Evolutionary conservation across 139 green algal species (phyloP).

Genomic region (Chlorella vulgaris): DNA sequence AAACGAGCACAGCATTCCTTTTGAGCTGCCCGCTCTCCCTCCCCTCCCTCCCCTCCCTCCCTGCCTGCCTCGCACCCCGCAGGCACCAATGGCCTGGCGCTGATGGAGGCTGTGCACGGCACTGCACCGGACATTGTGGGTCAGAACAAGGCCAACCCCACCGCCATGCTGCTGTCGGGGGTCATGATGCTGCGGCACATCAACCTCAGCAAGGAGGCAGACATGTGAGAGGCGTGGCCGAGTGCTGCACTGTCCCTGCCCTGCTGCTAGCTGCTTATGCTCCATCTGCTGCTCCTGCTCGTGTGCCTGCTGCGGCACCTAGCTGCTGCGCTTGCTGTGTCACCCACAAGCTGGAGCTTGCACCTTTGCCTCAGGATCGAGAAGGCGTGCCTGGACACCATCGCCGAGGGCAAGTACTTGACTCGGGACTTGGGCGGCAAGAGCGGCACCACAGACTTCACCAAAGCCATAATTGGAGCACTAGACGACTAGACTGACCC

Average conservation of each 20-base stretch:
- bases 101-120: conserved; percentile 96
- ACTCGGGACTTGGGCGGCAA: conserved; percentile 90
- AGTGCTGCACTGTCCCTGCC: not conserved
- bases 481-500: conserved; percentile 56
- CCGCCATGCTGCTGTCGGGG: conserved; percentile 86
- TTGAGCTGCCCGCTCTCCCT: not conserved
- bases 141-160: conserved; percentile 94
- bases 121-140: conserved; percentile 93
- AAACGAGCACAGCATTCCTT: no score
- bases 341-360: no score
- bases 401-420: conserved; percentile 86
- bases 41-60: not conserved
- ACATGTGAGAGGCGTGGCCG: conserved; percentile 35
- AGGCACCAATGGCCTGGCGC: conserved; percentile 78
- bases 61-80: not conserved
- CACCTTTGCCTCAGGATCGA: conserved; percentile 69
- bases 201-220: conserved; percentile 56
- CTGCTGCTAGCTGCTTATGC: no score
- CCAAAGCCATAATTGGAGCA: conserved; percentile 88
- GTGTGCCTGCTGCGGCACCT: not conserved
- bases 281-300: not conserved
- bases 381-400: conserved; percentile 74
- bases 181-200: conserved; percentile 97
- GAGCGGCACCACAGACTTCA: conserved; percentile 81
- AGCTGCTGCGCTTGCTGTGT: not conserved